Evolutionary conservation across 2,329 filamentous ascomycete genomes (phyloP).

Genomic region (Proliferodiscus dingleyae): DNA sequence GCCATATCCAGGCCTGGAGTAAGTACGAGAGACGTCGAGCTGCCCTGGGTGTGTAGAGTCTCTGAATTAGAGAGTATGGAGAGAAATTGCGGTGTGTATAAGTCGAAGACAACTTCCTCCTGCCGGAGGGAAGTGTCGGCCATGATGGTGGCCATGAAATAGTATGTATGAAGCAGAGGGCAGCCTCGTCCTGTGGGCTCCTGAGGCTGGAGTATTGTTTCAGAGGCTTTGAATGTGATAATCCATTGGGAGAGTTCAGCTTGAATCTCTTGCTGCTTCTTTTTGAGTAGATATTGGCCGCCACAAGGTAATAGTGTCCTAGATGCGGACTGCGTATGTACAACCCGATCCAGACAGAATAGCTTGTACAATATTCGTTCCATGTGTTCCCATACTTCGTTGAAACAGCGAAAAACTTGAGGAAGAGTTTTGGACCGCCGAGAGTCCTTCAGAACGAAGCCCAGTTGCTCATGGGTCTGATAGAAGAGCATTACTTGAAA

Average conservation of each 20-base stretch:
- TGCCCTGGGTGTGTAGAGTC: slow-evolving; percentile 1
- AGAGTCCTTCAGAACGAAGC: slow-evolving; percentile 13
- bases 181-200: neutral
- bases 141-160: slow-evolving; percentile 42
- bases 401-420: no score
- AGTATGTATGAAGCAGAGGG: slow-evolving; percentile 30
- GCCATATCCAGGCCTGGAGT: slow-evolving; percentile 26
- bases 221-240: slow-evolving; percentile 1
- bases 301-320: no score
- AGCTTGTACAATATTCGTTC: no score
- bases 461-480: slow-evolving; percentile 15
- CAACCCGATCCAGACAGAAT: no score
- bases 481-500: slow-evolving; percentile 30
- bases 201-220: neutral
- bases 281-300: no score
- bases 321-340: no score
- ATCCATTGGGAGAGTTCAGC: no score
- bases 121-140: slow-evolving; percentile 31
- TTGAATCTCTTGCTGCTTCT: no score
- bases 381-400: no score
- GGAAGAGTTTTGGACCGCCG: slow-evolving; percentile 8
- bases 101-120: slow-evolving; percentile 36
- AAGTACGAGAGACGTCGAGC: neutral
- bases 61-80: slow-evolving; percentile 28
- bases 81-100: slow-evolving; percentile 31